Conservation (phyloP, 2,329 filamentous ascomycete species). For the Alternaria brassicicola region DNA sequence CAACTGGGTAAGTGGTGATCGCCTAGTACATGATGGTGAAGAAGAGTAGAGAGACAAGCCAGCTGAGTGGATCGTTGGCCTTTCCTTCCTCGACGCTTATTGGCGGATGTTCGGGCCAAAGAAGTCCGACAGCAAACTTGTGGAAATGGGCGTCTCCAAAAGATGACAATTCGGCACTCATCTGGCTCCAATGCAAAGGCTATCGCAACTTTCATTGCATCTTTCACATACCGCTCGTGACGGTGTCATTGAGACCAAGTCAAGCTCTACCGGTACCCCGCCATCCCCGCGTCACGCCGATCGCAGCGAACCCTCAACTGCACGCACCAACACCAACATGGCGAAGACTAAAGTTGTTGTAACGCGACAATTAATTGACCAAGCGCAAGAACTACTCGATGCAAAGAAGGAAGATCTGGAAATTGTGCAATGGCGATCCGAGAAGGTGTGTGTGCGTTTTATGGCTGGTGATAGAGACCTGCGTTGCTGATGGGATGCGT, state of each 20-base stretch:
- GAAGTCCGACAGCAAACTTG: neutral
- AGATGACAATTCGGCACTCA: neutral
- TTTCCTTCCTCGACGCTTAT: conserved; percentile 13
- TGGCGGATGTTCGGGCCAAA: conserved; percentile 30
- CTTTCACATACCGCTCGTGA: neutral
- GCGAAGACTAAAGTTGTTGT: conserved; percentile 36
- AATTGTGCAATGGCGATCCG: conserved; percentile 38
- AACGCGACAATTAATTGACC: conserved; percentile 33
- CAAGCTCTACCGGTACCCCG: conserved; percentile 17
- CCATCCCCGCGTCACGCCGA: conserved; percentile 25
- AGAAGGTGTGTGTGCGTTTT: conserved; percentile 20
- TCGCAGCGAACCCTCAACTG: conserved; percentile 15
- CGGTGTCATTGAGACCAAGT: neutral
- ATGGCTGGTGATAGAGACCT: neutral
- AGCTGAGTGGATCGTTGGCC: neutral
- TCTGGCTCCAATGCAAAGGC: conserved; percentile 10
- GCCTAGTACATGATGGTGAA: neutral
- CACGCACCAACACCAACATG: conserved; percentile 25
- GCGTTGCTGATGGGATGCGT: conserved; percentile 6
- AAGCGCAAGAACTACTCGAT: conserved; percentile 31
- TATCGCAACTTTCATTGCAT: conserved; percentile 18
- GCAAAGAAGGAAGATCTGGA: conserved; percentile 25
- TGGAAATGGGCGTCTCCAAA: neutral
- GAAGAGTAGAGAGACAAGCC: neutral
- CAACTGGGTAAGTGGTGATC: neutral